Conservation (phyloP, 78 protist genomes). For the Guillardia theta region DNA sequence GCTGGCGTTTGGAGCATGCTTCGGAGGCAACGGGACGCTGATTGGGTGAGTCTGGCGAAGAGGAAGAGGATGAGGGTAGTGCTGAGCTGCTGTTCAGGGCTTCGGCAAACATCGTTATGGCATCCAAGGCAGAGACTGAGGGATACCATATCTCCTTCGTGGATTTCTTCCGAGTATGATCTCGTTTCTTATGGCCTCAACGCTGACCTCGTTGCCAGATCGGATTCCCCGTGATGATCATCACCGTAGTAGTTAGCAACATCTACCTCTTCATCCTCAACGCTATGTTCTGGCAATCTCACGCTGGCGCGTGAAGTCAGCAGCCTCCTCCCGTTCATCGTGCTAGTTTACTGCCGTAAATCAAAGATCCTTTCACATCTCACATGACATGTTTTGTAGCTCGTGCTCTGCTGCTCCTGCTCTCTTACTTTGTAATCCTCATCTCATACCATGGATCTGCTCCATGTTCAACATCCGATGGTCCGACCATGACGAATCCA, state of each 20-base stretch:
- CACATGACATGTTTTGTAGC: too few relatives aligned
- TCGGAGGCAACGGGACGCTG: slow-evolving; percentile 82
- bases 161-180: background rate
- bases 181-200: background rate
- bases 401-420: too few relatives aligned
- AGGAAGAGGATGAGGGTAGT: too few relatives aligned
- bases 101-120: slow-evolving; percentile 40
- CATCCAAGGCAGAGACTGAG: slow-evolving; percentile 4
- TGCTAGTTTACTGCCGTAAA: too few relatives aligned
- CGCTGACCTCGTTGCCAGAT: background rate
- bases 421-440: background rate
- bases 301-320: background rate
- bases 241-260: background rate
- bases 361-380: too few relatives aligned
- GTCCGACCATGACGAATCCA: background rate
- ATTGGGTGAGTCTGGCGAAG: too few relatives aligned
- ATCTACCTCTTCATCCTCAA: background rate
- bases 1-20: slow-evolving; percentile 77
- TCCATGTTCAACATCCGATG: background rate
- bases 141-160: slow-evolving; percentile 32
- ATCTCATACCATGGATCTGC: background rate
- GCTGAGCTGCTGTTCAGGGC: too few relatives aligned
- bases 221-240: background rate
- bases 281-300: background rate
- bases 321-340: background rate